A percentile compares a stretch with the other conserved stretches of the same genome.
phyloP scores from a whole-genome alignment of 2,329 filamentous ascomycete species.

The Microdochium bolleyi region DNA sequence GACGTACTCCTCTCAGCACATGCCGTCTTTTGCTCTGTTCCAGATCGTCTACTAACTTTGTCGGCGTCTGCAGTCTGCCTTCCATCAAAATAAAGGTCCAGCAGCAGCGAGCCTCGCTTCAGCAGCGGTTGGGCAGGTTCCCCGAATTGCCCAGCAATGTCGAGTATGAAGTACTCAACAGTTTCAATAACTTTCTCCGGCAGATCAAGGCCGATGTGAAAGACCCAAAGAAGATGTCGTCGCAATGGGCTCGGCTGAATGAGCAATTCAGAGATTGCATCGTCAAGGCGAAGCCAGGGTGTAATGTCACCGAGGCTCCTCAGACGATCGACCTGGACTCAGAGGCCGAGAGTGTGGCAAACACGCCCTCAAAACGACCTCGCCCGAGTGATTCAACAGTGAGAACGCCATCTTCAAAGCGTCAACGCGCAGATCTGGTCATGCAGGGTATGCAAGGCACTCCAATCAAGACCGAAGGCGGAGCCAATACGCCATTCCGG shows the following conservation, averaged over 20 bases:
- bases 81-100: constrained; percentile 46
- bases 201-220: constrained; percentile 45
- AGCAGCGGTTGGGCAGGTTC: constrained; percentile 44
- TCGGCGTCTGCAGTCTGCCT: constrained; percentile 32
- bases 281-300: constrained; percentile 23
- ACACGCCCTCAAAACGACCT: constrained; percentile 15
- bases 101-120: constrained; percentile 39
- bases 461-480: constrained; percentile 29
- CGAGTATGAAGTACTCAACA: constrained; percentile 53
- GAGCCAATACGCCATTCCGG: constrained; percentile 13
- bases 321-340: constrained; percentile 18
- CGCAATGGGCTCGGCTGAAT: constrained; percentile 21
- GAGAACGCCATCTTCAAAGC: constrained; percentile 15
- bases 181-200: constrained; percentile 48
- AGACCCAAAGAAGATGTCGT: constrained; percentile 32
- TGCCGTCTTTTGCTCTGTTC: too few relatives aligned
- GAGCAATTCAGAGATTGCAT: constrained; percentile 22
- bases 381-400: constrained; percentile 21
- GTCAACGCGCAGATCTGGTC: constrained; percentile 9
- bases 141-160: constrained; percentile 64
- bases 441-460: constrained; percentile 2
- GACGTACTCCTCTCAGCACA: constrained; percentile 1
- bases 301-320: constrained; percentile 14
- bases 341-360: constrained; percentile 15
- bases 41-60: too few relatives aligned